phyloP scores from a whole-genome alignment of 257 asterid genomes.

The Marsdenia floribunda region DNA sequence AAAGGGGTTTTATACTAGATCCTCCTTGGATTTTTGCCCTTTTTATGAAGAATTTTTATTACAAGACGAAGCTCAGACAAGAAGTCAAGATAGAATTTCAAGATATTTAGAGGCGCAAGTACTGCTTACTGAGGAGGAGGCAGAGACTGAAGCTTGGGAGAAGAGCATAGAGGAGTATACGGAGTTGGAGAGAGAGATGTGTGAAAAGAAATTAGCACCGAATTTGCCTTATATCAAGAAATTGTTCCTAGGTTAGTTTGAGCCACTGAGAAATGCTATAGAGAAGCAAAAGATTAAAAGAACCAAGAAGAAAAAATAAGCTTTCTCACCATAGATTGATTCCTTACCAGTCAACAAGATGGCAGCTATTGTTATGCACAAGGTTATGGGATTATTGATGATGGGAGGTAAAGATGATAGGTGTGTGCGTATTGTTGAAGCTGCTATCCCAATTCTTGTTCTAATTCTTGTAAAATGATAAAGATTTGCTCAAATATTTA shows the following conservation, averaged over 20 bases:
- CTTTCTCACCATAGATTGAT: slow-evolving; percentile 64
- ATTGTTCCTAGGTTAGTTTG: slow-evolving; percentile 85
- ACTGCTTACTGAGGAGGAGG: slow-evolving; percentile 57
- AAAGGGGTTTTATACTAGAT: slow-evolving; percentile 63
- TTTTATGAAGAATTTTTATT: slow-evolving; percentile 58
- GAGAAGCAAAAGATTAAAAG: slow-evolving; percentile 55
- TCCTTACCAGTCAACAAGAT: slow-evolving; percentile 82
- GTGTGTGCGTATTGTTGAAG: slow-evolving; percentile 83
- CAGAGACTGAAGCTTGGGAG: slow-evolving; percentile 99
- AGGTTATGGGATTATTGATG: slow-evolving; percentile 84
- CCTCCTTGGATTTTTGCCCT: slow-evolving; percentile 87
- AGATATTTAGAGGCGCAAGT: slow-evolving; percentile 75
- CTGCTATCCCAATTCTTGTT: no score
- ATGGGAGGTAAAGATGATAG: slow-evolving; percentile 76
- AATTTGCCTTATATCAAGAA: slow-evolving; percentile 79
- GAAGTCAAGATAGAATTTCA: slow-evolving; percentile 56
- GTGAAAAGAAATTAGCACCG: slow-evolving; percentile 89
- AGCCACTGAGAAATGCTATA: slow-evolving; percentile 74
- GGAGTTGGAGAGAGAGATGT: slow-evolving; percentile 87
- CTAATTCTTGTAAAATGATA: no score
- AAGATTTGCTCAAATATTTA: no score
- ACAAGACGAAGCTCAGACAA: slow-evolving; percentile 36
- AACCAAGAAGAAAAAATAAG: slow-evolving; percentile 55
- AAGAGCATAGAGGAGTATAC: slow-evolving; percentile 75
- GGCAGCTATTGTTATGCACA: slow-evolving; percentile 96